A percentile compares a stretch with the other conserved stretches of the same genome.
phyloP scores from a whole-genome alignment of 179 eudicot genomes.

The Corrigiola litoralis region DNA sequence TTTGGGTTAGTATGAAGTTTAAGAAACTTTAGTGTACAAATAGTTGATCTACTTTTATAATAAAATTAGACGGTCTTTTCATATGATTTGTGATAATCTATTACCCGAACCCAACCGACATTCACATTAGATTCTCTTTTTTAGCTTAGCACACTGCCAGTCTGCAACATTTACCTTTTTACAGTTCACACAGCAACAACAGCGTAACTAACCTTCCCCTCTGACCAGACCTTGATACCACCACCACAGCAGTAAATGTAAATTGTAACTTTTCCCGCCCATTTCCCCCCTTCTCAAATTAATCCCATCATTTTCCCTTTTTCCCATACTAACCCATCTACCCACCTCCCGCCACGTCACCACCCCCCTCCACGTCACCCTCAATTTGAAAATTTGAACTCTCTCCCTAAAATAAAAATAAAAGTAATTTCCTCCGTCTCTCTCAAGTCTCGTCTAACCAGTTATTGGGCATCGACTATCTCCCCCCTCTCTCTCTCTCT shows the following conservation, averaged over 20 bases:
- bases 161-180: constrained; percentile 18
- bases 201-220: not conserved
- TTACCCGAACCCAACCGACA: too few relatives aligned
- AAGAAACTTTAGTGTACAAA: too few relatives aligned
- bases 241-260: constrained; percentile 23
- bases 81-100: too few relatives aligned
- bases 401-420: not conserved
- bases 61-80: too few relatives aligned
- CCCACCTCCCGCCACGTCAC: constrained; percentile 21
- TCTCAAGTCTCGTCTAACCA: constrained; percentile 22
- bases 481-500: not conserved
- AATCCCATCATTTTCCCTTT: not conserved
- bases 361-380: constrained; percentile 25
- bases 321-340: not conserved
- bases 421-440: not conserved
- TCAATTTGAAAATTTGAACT: constrained; percentile 20
- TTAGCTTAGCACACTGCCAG: not conserved
- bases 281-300: not conserved
- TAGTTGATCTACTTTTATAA: too few relatives aligned
- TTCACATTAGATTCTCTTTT: too few relatives aligned
- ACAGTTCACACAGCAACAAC: constrained; percentile 11
- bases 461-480: constrained; percentile 9
- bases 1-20: too few relatives aligned
- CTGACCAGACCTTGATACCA: constrained; percentile 15
- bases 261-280: constrained; percentile 26